phyloP scores from a whole-genome alignment of 108 stramenopile species.

The Cyclotella choctawhatcheeana region DNA sequence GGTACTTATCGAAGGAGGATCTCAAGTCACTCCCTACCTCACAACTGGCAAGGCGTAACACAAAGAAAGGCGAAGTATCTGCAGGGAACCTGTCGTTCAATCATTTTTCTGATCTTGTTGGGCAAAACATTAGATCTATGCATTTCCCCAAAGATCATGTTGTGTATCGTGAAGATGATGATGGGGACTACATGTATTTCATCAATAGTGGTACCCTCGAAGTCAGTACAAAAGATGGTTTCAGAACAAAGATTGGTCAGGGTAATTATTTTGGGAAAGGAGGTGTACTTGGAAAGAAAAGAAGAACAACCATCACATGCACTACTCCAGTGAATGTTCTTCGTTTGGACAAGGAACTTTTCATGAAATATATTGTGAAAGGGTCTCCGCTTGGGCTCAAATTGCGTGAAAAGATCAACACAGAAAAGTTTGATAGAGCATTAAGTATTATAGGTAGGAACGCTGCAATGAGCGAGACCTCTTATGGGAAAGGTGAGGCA shows the following conservation, averaged over 20 bases:
- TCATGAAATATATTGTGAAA: constrained; percentile 48
- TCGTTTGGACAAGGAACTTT: constrained; percentile 46
- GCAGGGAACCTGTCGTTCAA: constrained; percentile 38
- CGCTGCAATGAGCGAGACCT: constrained; percentile 28
- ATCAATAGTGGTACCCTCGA: constrained; percentile 84
- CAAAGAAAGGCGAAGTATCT: constrained; percentile 32
- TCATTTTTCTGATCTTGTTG: constrained; percentile 46
- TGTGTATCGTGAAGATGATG: constrained; percentile 79
- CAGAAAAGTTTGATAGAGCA: constrained; percentile 43
- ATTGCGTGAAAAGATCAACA: constrained; percentile 46
- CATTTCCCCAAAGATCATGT: constrained; percentile 83
- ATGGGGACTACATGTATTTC: constrained; percentile 88
- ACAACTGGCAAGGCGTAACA: constrained; percentile 28
- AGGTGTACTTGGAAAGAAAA: constrained; percentile 32
- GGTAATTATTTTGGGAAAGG: constrained; percentile 62
- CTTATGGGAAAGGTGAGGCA: constrained; percentile 41
- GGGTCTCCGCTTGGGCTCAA: constrained; percentile 42
- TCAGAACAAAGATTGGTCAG: constrained; percentile 49
- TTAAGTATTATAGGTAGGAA: constrained; percentile 29
- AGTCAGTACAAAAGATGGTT: constrained; percentile 51
- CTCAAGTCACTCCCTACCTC: constrained; percentile 38
- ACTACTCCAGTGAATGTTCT: constrained; percentile 48
- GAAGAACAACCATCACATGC: constrained; percentile 46
- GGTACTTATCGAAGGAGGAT: constrained; percentile 58
- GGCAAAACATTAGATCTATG: constrained; percentile 42